These are phyloP conservation scores for Xylaria multiplex DNA, from an alignment of 2,329 filamentous ascomycete species.

Conservation along the genomic window DNA sequence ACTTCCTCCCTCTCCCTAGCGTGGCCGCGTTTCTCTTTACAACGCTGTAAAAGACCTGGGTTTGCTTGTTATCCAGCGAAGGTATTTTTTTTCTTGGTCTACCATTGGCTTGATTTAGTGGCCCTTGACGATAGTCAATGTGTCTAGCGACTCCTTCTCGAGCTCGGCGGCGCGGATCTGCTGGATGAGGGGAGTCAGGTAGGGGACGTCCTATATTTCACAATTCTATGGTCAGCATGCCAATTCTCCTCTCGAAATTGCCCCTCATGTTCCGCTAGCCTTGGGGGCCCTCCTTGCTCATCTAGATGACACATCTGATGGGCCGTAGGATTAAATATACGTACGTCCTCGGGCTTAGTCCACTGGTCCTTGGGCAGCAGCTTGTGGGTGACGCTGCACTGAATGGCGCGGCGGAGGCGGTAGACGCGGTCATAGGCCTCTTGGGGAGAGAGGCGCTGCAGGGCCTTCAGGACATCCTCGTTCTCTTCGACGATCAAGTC, in stretches of 20 bases:
- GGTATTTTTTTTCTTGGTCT: conserved; percentile 6
- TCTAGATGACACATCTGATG: neutral
- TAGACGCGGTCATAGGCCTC: conserved; percentile 97
- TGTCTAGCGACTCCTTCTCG: conserved; percentile 62
- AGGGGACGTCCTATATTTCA: conserved; percentile 59
- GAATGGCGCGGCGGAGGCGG: conserved; percentile 94
- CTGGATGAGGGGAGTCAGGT: conserved; percentile 64
- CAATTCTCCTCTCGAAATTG: neutral
- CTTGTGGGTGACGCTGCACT: conserved; percentile 74
- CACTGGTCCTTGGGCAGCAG: conserved; percentile 70
- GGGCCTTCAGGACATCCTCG: conserved; percentile 84
- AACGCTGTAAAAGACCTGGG: conserved; percentile 2
- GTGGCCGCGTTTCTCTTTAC: conserved; percentile 22
- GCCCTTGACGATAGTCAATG: conserved; percentile 45
- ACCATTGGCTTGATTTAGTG: conserved; percentile 40
- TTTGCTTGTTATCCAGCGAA: conserved; percentile 6
- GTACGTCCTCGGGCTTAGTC: conserved; percentile 66
- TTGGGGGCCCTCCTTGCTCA: neutral
- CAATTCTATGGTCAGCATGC: conserved; percentile 21
- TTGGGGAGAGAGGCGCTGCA: conserved; percentile 89
- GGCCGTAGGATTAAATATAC: conserved; percentile 25
- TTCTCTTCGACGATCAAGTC: conserved; percentile 95
- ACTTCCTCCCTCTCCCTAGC: conserved; percentile 7
- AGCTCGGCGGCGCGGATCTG: conserved; percentile 58
- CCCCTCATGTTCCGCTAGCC: neutral